These are phyloP conservation scores for Gremmenia infestans DNA, from an alignment of 2,329 filamentous ascomycete species.

Conservation along the genomic window DNA sequence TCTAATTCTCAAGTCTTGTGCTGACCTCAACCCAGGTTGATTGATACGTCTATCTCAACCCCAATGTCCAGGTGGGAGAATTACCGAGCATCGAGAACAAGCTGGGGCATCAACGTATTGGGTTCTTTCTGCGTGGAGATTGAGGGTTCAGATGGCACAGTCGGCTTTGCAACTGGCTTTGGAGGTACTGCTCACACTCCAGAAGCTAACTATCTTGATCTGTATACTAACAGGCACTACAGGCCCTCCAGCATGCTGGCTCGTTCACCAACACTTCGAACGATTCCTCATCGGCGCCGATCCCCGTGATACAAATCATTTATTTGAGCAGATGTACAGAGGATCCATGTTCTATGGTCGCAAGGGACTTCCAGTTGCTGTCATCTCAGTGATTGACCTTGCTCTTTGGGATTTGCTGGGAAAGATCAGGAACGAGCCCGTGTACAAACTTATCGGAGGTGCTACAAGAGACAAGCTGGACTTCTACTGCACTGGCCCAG, in stretches of 20 bases:
- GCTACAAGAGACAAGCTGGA: slow-evolving; percentile 77
- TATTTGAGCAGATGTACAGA: slow-evolving; percentile 97
- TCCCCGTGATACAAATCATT: slow-evolving; percentile 81
- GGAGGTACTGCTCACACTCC: slow-evolving; percentile 49
- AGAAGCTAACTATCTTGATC: neutral
- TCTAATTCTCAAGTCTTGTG: slow-evolving; percentile 9
- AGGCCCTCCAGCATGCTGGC: slow-evolving; percentile 88
- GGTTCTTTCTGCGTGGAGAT: slow-evolving; percentile 90
- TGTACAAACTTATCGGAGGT: slow-evolving; percentile 90
- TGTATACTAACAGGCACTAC: slow-evolving; percentile 3
- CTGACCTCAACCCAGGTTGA: slow-evolving; percentile 64
- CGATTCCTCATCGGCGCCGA: slow-evolving; percentile 86
- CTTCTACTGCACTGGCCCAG: slow-evolving; percentile 93
- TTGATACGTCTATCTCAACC: slow-evolving; percentile 88
- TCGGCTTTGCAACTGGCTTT: slow-evolving; percentile 90
- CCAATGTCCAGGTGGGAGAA: slow-evolving; percentile 87
- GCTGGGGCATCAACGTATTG: slow-evolving; percentile 93
- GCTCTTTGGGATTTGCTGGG: slow-evolving; percentile 90
- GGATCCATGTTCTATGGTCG: slow-evolving; percentile 95
- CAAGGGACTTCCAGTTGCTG: slow-evolving; percentile 82
- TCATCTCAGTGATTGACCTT: slow-evolving; percentile 91
- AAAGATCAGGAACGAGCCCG: slow-evolving; percentile 86
- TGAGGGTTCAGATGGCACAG: slow-evolving; percentile 83
- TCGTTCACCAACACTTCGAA: slow-evolving; percentile 89
- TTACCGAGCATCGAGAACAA: slow-evolving; percentile 81